phyloP scores from a whole-genome alignment of 2,329 filamentous ascomycete genomes.

The Coniella lustricola region DNA sequence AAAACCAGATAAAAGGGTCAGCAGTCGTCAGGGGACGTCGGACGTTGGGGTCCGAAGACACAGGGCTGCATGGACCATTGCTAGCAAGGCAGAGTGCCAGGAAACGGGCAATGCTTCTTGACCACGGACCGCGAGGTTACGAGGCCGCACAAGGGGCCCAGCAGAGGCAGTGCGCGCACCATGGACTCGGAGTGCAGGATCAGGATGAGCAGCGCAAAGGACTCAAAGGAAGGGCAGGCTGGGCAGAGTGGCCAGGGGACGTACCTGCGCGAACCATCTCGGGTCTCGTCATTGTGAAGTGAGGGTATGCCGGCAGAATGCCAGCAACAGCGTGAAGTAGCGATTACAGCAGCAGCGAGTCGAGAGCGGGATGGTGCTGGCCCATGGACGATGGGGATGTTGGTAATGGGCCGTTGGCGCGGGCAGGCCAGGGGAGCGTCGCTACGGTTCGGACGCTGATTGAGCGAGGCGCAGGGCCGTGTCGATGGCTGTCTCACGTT shows the following conservation, averaged over 20 bases:
- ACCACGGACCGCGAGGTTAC: conserved; percentile 5
- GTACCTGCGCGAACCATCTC: conserved; percentile 55
- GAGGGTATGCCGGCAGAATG: conserved; percentile 11
- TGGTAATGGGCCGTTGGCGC: not conserved
- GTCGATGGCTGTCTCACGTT: too few species aligned
- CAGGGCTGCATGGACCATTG: conserved; percentile 9
- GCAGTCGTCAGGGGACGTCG: conserved; percentile 13
- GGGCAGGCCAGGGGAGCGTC: not conserved
- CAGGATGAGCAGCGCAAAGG: not conserved
- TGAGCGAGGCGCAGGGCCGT: too few species aligned
- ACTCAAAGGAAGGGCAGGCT: not conserved
- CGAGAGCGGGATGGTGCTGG: not conserved
- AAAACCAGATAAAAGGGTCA: conserved; percentile 20
- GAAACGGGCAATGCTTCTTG: conserved; percentile 1
- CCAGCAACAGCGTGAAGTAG: conserved; percentile 11
- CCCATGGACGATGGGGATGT: conserved; percentile 1
- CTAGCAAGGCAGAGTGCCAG: conserved; percentile 1
- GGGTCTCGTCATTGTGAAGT: conserved; percentile 50
- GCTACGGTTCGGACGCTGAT: not conserved
- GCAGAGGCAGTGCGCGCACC: conserved; percentile 5
- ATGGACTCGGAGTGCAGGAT: not conserved
- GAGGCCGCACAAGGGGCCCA: conserved; percentile 1
- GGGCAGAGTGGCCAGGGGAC: conserved; percentile 23
- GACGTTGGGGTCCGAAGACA: conserved; percentile 1
- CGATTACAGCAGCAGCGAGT: not conserved